Conservation (phyloP, 768 basidiomycete species). For the Tricholoma furcatifolium region DNA sequence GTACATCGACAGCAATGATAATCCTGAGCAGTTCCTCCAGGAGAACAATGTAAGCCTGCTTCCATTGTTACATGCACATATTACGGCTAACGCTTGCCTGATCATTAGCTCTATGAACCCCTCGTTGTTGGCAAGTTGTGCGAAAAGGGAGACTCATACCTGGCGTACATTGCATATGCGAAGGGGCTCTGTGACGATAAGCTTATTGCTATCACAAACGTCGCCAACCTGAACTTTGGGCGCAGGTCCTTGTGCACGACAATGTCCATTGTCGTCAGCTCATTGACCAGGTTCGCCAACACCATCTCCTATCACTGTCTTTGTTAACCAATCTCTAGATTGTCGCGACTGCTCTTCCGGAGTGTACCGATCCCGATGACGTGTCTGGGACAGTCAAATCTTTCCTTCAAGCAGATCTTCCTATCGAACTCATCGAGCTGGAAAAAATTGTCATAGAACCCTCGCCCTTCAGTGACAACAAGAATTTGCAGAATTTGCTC, state of each 20-base stretch:
- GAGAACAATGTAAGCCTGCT: no score
- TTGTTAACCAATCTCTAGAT: conserved; percentile 48
- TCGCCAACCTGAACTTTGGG: no score
- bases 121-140: conserved; percentile 98
- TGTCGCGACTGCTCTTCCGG: conserved; percentile 91
- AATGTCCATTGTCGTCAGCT: conserved; percentile 88
- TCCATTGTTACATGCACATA: no score
- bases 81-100: no score
- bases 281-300: conserved; percentile 75
- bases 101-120: conserved; percentile 89
- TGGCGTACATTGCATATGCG: no score
- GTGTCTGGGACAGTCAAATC: conserved; percentile 98
- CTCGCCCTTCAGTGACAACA: conserved; percentile 97
- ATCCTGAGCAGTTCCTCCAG: conserved; percentile 95
- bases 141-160: conserved; percentile 98
- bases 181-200: no score
- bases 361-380: conserved; percentile 97
- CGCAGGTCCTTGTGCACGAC: no score
- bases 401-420: conserved; percentile 95
- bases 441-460: conserved; percentile 99
- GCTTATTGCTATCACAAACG: no score
- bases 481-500: conserved; percentile 92
- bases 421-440: conserved; percentile 94
- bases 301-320: background rate
- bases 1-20: conserved; percentile 98